phyloP scores from a whole-genome alignment of 1,139 yeast species.

The Yamadazyma taylorii region DNA sequence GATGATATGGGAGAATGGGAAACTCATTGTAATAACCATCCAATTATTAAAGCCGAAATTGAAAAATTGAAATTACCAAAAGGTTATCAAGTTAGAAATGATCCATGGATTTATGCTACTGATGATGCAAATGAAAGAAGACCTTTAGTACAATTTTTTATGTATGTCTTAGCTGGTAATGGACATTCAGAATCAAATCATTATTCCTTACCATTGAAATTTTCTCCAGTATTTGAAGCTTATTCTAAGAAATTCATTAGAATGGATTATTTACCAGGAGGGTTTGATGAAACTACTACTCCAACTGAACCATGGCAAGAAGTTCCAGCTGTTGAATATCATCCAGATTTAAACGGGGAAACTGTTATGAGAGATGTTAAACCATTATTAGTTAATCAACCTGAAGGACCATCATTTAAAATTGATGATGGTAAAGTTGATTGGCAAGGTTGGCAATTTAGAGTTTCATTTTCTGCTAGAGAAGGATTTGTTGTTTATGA shows the following conservation, averaged over 20 bases:
- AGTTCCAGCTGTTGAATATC: conserved; percentile 66
- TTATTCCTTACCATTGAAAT: conserved; percentile 79
- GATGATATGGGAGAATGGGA: conserved; percentile 65
- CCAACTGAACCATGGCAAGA: conserved; percentile 62
- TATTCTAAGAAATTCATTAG: conserved; percentile 64
- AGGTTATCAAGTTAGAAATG: conserved; percentile 58
- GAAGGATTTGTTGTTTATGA: conserved; percentile 85
- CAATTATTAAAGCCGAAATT: conserved; percentile 59
- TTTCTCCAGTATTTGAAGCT: conserved; percentile 78
- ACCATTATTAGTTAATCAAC: conserved; percentile 75
- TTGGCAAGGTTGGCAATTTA: conserved; percentile 93
- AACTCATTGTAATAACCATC: conserved; percentile 51
- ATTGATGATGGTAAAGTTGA: conserved; percentile 61
- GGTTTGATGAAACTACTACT: conserved; percentile 62
- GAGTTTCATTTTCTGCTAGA: conserved; percentile 72
- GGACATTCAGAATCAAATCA: conserved; percentile 80
- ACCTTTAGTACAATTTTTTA: conserved; percentile 70
- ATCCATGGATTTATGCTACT: conserved; percentile 91
- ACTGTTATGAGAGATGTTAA: conserved; percentile 56
- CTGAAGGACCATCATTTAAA: conserved; percentile 84
- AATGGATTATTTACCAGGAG: conserved; percentile 78
- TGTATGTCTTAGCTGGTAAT: conserved; percentile 70
- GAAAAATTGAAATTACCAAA: conserved; percentile 62
- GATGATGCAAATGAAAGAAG: conserved; percentile 61
- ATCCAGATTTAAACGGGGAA: conserved; percentile 71